Evolutionary conservation across 2,329 filamentous ascomycete species (phyloP).

Genomic region (Colletotrichum acutatum): DNA sequence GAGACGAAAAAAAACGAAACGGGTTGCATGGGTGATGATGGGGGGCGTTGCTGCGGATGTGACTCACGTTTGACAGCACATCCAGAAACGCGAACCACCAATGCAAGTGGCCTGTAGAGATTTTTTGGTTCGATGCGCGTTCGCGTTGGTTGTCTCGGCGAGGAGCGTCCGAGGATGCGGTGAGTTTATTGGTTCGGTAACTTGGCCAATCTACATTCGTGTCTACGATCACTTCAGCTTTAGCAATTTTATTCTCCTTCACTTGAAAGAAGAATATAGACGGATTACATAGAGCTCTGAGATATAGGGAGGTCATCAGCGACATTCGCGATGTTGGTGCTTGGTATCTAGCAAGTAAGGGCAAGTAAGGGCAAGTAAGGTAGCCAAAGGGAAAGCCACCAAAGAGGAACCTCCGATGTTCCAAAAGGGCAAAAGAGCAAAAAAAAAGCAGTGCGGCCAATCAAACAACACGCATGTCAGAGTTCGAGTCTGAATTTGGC

Average conservation of each 20-base stretch:
- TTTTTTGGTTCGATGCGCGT: slow-evolving; percentile 1
- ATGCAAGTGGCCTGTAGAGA: background rate
- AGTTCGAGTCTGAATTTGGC: background rate
- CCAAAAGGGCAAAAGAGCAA: no score
- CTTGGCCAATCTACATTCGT: background rate
- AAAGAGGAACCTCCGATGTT: no score
- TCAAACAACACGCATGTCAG: background rate
- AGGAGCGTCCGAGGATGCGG: background rate
- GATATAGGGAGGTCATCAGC: no score
- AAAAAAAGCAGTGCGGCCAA: background rate
- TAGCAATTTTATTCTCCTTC: background rate
- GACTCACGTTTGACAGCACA: slow-evolving; percentile 34
- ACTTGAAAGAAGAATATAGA: no score
- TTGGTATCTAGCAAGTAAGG: no score
- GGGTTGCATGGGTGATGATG: slow-evolving; percentile 6
- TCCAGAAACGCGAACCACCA: slow-evolving; percentile 2
- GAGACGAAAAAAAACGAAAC: background rate
- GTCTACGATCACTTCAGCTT: background rate
- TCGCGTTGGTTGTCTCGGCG: slow-evolving; percentile 18
- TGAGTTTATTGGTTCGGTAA: background rate
- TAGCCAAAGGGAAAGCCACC: no score
- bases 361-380: no score
- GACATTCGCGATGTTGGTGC: no score
- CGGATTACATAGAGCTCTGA: no score
- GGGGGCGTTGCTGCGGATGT: slow-evolving; percentile 1